Evolutionary conservation across 139 green algal genomes (phyloP).

Genomic region (Desmodesmus armatus): DNA sequence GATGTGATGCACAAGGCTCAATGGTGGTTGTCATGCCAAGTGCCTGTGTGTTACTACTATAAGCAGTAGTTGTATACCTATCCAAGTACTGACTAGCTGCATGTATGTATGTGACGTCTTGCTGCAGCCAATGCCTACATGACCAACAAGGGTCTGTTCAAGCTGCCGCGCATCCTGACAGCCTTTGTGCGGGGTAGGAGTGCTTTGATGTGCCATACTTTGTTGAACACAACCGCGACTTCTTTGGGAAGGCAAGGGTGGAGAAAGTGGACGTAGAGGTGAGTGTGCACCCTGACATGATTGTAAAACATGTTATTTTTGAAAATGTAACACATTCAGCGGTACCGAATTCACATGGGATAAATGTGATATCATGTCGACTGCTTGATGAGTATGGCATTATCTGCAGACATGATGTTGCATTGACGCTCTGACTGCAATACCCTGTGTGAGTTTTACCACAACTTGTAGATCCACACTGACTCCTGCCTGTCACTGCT

Average conservation of each 20-base stretch:
- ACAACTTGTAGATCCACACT: background rate
- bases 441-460: no score
- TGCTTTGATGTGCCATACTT: conserved; percentile 44
- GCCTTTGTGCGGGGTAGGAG: conserved; percentile 31
- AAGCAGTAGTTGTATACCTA: no score
- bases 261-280: background rate
- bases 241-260: background rate
- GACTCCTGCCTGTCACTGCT: background rate
- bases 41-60: no score
- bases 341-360: no score
- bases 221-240: conserved; percentile 21
- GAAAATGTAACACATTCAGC: no score
- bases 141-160: conserved; percentile 1
- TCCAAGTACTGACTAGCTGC: background rate
- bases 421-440: no score
- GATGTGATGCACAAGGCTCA: no score
- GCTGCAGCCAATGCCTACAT: conserved; percentile 35
- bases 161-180: conserved; percentile 40
- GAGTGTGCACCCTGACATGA: background rate
- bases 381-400: no score
- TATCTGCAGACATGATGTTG: no score
- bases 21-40: no score
- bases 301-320: no score
- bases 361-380: no score
- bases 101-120: background rate